Base-by-base conservation (phyloP, 129 eudicot genomes). In the Lactuca saligna region DNA sequence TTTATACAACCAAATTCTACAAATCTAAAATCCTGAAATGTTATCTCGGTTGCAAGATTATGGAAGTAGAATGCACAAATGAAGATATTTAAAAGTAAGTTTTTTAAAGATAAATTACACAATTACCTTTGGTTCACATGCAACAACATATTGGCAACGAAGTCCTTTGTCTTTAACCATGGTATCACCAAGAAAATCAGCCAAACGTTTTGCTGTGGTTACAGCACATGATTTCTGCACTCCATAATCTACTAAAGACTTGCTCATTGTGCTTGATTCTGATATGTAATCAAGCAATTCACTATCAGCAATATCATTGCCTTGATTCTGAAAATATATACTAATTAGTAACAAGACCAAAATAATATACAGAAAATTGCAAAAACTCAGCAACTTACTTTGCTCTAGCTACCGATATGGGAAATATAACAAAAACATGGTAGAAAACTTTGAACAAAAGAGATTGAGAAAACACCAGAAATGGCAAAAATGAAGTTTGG, bases 261-360 rank as follows among this genome's bases (percentile, higher is more conserved):
- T 94, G 91, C 99, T 94, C 99, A 94, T 94, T 51, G 99, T 94
- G 89, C 97, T 94, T 16, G 99, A 90, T 77, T 94, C 99, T 11
- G 99, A 94, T 17, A 94, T 94, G 78, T 87, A 87, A 80, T 87
- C 93, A 34, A 94, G 96, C 80, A 94, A 79, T 67, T 94, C 99
- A 70, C 94, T 83, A 75, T 94, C 97, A 71, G 99, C 97, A 57
- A 94, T 75, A 78, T 94, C 99, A 72, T 80, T 82, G n/a, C 99
- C 99, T 84, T 85, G 87, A 80, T 83, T 94, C 99, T 94, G 86
- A 68, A 73, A 73, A 79, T 73, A 61, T 38, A 71, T 57, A 65
- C 53, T 78, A 29, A 60, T 69, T 44, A 64, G 71, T 32, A 5
- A 37, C 49, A 67, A 57, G 16, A 51, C 20, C 60, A 49, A 39